Evolutionary conservation across 495 filamentous ascomycete species (phyloP), one percentile per base, ranked within the genome.

Genomic region (Annulohypoxylon bovei): DNA sequence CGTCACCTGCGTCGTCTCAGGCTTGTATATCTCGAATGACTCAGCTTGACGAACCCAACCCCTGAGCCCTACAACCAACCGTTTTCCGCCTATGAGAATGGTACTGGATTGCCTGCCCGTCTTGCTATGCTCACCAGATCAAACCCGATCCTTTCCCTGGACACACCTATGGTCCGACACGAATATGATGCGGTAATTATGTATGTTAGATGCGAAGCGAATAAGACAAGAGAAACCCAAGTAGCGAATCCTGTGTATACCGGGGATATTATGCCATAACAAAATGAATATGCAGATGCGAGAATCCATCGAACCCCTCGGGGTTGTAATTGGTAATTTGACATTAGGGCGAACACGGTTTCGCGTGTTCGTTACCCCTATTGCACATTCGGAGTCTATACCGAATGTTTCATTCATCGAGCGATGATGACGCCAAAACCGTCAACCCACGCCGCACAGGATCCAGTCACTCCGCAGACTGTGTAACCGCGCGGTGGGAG

Each of bases 401-500:
- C 62, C 57, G 32, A 35, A 40, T 65, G 27, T 40, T 35, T 14
- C 37, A 22, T 58, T 83, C 84, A 89, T 82, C 85, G 89, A 37
- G 90, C 89, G 72, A 97, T 92, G 74, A 99, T 90, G 56, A 98
- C 83, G 22, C 90, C 90, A 76, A 99, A 94, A 0, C 93, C 92
- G 79, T 98, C 94, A 28, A 99, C 75, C 92, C 93, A 98, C 62
- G 86, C 75, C 12, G 84, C 93, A 71, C 88, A 93, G 64, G 92
- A 92, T 40, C 95, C 95, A 11, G 92, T 91, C 66, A 98, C 82
- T 40, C 95, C 95, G 69, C 90, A 93, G 77, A 99, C 89, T 74
- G 87, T 92, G 78, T 93, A 97, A 44, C 95, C 95, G 67, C 92
- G 86, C 23, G 95, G 95, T 27, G 95, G 93, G 50, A 98, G 92